Conservation (phyloP, 2,329 filamentous ascomycete genomes). For the Blastomyces percursus region DNA sequence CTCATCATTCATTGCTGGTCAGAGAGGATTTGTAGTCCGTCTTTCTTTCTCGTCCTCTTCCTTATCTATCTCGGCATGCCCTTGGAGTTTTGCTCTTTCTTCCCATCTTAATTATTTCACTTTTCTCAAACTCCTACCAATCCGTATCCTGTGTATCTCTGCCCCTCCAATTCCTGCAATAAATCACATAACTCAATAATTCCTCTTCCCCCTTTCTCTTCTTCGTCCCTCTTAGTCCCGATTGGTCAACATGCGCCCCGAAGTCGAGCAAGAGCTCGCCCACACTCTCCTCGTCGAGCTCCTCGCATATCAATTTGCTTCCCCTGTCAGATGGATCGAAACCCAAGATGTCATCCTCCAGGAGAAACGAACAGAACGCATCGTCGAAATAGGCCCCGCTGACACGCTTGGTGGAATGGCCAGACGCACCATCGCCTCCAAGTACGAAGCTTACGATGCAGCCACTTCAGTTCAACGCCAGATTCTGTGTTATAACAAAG, state of each 20-base stretch:
- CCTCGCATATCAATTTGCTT: constrained; percentile 97
- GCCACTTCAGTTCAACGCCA: constrained; percentile 93
- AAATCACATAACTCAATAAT: background rate
- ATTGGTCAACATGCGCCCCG: constrained; percentile 69
- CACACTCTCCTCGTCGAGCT: constrained; percentile 98
- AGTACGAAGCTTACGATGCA: constrained; percentile 97
- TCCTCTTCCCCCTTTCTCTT: background rate
- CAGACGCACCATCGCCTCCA: constrained; percentile 85
- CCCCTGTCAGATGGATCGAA: constrained; percentile 98
- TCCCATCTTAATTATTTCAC: background rate
- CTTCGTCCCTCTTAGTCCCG: background rate
- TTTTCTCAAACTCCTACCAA: background rate
- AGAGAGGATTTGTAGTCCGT: background rate
- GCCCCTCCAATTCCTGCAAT: background rate
- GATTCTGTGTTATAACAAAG: constrained; percentile 99
- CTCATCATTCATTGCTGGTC: background rate
- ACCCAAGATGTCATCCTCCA: constrained; percentile 99
- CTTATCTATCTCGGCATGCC: background rate
- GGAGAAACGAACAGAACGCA: constrained; percentile 89
- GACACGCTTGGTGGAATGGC: constrained; percentile 98
- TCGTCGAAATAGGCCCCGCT: constrained; percentile 93
- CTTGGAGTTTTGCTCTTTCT: background rate
- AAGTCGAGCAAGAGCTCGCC: constrained; percentile 98
- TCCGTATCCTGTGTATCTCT: background rate
- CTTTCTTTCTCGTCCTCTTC: background rate